Base-by-base conservation (phyloP, 2,329 filamentous ascomycete genomes). In the Fusarium buharicum region DNA sequence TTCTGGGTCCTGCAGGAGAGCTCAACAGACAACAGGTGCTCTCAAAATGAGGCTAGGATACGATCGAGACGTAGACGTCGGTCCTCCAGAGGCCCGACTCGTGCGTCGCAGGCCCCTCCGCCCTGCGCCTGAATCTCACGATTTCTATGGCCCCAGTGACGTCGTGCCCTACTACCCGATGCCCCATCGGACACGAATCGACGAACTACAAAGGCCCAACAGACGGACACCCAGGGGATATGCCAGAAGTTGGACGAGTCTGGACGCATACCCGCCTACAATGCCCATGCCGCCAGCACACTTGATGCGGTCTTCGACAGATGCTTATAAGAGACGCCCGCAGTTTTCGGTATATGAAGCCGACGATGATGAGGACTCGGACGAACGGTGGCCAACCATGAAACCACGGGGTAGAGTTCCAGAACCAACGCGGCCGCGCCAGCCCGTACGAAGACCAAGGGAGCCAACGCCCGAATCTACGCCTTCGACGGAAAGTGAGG, bases 181-280 rank as follows among this genome's bases (percentile, higher is more conserved):
- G 61, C 69, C 73, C 67, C 70, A 68, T 68, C 60, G 63, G 55
- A 64, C 67, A 46, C 68, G 59, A 50, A 46, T 70, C 59, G 50
- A 64, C 45, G 63, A 68, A 66, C 54, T 75, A 74, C 72, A 75
- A 70, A 75, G 72, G 52, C 66, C 68, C 62, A 68, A 66, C 64
- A 67, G 73, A 64, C 67, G 68, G 63, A 67, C 72, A 43, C 63
- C 66, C 53, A 68, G 62, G 56, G 68, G 63, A 59, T 60, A 66
- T 50, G 57, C 56, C 38, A 63, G 53, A 59, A 66, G 47, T 36
- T 59, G 62, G 31, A 71, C 64, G 58, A 74, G 68, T 61, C 50
- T 70, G 58, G 73, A 73, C 52, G 68, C 64, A 53, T 65, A 69
- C 49, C 67, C 68, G 50, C 69, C 67, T 44, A 66, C 58, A 28